Evolutionary conservation across 345 rosid species (phyloP).

Genomic region (Acer negundo): DNA sequence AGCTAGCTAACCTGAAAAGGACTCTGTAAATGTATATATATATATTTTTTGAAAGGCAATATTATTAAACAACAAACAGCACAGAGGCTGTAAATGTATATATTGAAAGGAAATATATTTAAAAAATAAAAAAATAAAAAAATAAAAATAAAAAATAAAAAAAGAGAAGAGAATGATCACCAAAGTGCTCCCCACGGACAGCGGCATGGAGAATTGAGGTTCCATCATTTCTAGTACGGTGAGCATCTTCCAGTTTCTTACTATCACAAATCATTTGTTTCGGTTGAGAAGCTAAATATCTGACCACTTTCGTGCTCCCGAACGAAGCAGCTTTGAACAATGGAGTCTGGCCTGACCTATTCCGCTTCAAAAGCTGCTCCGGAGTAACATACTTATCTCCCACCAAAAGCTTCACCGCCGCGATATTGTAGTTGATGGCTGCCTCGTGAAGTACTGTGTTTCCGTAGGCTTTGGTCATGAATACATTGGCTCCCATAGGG

Average conservation of each 20-base stretch:
- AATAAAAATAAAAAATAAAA: no score
- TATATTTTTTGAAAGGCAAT: no score
- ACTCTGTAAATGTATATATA: no score
- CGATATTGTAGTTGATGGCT: neutral
- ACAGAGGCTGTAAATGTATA: no score
- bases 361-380: neutral
- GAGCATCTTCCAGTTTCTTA: neutral
- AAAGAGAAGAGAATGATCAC: constrained; percentile 2
- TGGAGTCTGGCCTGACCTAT: neutral
- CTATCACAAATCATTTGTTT: neutral
- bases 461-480: neutral
- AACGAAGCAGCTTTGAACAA: neutral
- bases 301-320: neutral
- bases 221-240: neutral
- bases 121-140: no score
- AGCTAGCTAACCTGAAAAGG: no score
- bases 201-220: constrained; percentile 27
- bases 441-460: constrained; percentile 27
- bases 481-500: neutral
- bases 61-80: no score
- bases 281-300: neutral
- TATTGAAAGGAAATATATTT: no score
- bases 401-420: neutral
- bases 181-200: constrained; percentile 28
- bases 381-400: no score